Evolutionary conservation across 2,329 filamentous ascomycete species (phyloP), one percentile per base, ranked within the genome.

Genomic region (Fusarium sterilihyphosum): DNA sequence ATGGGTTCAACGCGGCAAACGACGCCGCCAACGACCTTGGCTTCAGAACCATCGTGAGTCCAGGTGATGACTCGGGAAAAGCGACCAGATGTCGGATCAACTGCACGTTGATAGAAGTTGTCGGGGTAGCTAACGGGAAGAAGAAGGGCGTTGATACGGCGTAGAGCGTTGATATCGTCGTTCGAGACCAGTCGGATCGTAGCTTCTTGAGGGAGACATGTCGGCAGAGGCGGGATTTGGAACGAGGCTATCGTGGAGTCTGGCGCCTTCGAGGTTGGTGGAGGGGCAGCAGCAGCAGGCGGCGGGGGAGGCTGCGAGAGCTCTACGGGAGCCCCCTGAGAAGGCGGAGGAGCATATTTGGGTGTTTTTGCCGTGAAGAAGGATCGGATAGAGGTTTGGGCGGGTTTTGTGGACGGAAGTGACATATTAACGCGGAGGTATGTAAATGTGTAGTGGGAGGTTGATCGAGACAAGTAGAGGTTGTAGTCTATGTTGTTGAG

Each of bases 51-150:
- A 50, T 81, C 77, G 74, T 90, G 86, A 35, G 83, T 81, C 87
- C 89, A 92, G 60, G 89, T 85, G 70, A 92, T 87, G 60, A 89
- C 86, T 71, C 90, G 90, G 66, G 88, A 91, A 84, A 89, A 89
- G 77, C 86, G 87, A 43, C 84, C 85, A 20, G 86, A 86, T 29
- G 83, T 81, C 24, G 87, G 85, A 70, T 89, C 84, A 66, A 88
- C 82, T 62, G 89, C 86, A 43, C 84, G 84, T 60, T 85, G 82
- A 85, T 92, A 93, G 83, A 92, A 92, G 54, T 85, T 85, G 79
- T 92, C 90, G 7, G 89, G 86, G 80, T 92, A 93, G 80, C 85
- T 84, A 67, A 92, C 88, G 57, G 88, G 89, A 3, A 93, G 88
- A 60, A 92, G 87, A 58, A 92, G 87, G 50, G 88, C 84, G 81